Evolutionary conservation across 257 asterid species (phyloP).

Genomic region (Rhazya stricta): DNA sequence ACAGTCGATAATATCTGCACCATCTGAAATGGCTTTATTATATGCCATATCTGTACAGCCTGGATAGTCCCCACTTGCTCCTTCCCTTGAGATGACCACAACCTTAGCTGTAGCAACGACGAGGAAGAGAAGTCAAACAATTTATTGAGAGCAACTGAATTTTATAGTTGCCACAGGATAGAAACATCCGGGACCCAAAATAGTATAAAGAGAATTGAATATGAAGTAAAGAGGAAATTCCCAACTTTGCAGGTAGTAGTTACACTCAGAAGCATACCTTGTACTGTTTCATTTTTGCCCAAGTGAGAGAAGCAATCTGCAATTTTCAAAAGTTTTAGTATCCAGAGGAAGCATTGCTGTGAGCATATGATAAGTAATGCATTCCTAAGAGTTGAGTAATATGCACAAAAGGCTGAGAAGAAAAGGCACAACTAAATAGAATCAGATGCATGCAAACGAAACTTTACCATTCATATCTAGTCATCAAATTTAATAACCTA

Average conservation of each 20-base stretch:
- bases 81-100: conserved; percentile 60
- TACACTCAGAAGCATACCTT: conserved; percentile 34
- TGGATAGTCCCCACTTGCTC: conserved; percentile 83
- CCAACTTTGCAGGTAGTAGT: conserved; percentile 11
- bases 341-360: conserved; percentile 1
- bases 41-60: conserved; percentile 74
- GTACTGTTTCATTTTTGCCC: conserved; percentile 39
- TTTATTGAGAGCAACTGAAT: not conserved
- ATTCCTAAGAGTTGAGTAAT: not conserved
- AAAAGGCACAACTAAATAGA: not conserved
- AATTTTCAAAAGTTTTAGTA: conserved; percentile 18
- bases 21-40: conserved; percentile 57
- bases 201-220: not conserved
- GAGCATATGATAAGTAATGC: conserved; percentile 3
- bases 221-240: not conserved
- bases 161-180: not conserved
- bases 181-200: not conserved
- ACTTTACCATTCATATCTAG: not conserved
- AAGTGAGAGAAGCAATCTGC: conserved; percentile 80
- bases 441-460: not conserved
- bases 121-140: conserved; percentile 5
- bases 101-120: conserved; percentile 36
- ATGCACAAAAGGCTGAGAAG: not conserved
- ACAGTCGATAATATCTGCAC: conserved; percentile 75
- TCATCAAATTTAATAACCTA: not conserved